phyloP scores from a whole-genome alignment of 139 green algal genomes.

The Mesostigma viride region DNA sequence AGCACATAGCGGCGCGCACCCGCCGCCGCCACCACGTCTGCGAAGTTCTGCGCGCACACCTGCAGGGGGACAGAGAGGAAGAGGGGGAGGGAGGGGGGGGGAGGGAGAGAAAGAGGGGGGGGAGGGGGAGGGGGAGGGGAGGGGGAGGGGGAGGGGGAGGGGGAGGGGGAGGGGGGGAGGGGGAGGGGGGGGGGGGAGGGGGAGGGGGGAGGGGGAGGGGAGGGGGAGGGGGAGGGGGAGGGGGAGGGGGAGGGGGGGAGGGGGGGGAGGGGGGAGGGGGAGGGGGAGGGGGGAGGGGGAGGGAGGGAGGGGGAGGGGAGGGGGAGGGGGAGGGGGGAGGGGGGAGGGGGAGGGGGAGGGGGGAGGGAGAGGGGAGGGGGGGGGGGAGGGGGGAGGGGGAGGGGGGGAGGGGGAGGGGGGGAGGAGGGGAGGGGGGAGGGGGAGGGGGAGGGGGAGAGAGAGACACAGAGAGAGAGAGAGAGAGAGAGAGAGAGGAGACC shows the following conservation, averaged over 20 bases:
- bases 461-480: too few relatives aligned
- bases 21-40: too few relatives aligned
- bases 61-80: neutral
- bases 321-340: neutral
- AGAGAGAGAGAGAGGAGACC: too few relatives aligned
- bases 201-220: neutral
- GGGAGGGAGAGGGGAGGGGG: too few relatives aligned
- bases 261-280: neutral
- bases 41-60: slow-evolving; percentile 2
- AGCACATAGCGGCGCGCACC: too few relatives aligned
- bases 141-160: neutral
- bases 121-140: neutral
- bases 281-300: neutral
- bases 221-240: neutral
- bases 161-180: neutral
- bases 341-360: too few relatives aligned
- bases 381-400: too few relatives aligned
- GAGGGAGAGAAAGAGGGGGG: neutral
- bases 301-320: neutral
- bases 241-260: neutral
- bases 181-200: neutral
- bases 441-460: too few relatives aligned
- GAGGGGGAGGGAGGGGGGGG: slow-evolving; percentile 1
- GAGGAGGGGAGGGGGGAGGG: too few relatives aligned
- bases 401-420: too few relatives aligned